Evolutionary conservation across 2,329 filamentous ascomycete genomes (phyloP).

Genomic region (Stagonosporopsis vannaccii): DNA sequence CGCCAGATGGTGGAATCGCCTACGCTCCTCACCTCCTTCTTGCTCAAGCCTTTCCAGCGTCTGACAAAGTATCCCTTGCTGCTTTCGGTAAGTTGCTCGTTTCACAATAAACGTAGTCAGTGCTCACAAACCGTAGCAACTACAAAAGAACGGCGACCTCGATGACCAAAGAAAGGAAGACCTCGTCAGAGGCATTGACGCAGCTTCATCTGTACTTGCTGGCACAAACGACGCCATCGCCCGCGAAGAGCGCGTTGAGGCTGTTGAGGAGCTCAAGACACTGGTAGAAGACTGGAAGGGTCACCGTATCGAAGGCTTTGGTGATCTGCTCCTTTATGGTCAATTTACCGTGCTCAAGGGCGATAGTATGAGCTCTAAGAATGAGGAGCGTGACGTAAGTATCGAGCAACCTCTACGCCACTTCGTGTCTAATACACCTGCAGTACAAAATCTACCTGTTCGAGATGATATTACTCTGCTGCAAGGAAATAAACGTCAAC

Average conservation of each 20-base stretch:
- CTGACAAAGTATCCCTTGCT: conserved; percentile 93
- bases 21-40: conserved; percentile 87
- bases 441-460: conserved; percentile 98
- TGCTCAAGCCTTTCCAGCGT: conserved; percentile 96
- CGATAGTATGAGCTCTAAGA: conserved; percentile 75
- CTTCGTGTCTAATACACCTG: conserved; percentile 4
- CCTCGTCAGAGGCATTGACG: conserved; percentile 77
- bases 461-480: conserved; percentile 92
- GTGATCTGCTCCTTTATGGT: conserved; percentile 84
- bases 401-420: not conserved
- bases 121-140: conserved; percentile 63
- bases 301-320: conserved; percentile 89
- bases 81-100: conserved; percentile 69
- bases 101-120: conserved; percentile 3
- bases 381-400: conserved; percentile 87
- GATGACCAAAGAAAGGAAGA: conserved; percentile 75
- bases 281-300: conserved; percentile 98
- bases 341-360: conserved; percentile 89
- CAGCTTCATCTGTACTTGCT: conserved; percentile 80
- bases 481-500: conserved; percentile 89
- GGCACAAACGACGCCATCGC: conserved; percentile 92
- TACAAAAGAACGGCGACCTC: conserved; percentile 82
- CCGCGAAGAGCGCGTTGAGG: conserved; percentile 82
- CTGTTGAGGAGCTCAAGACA: conserved; percentile 78
- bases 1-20: conserved; percentile 83